Base-by-base conservation (phyloP, 371 early-diverging fungal genomes). In the Mortierella sp. region DNA sequence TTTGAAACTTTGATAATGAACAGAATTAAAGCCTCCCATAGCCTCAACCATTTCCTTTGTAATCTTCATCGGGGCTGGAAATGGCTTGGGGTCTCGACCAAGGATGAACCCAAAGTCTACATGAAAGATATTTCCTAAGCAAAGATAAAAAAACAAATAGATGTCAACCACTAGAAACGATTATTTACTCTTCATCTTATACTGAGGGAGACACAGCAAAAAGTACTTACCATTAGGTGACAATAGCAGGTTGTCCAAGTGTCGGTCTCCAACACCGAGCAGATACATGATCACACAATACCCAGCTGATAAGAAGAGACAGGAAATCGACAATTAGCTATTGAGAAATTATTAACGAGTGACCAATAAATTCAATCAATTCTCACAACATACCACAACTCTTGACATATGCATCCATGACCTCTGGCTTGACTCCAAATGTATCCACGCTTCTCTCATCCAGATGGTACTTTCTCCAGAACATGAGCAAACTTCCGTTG, bases 21-120 rank as follows among this genome's bases (percentile, higher is more conserved):
- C 88, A 2, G 95, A 93, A 55, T 89, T 86, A 29, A 94, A 90
- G 13, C 98, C 98, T 49, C 98, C 98, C 98, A 99, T 97, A 0
- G 95, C 96, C 73, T 99, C 99, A 29, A 98, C 96, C 98, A 99
- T 99, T 85, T 99, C 99, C 80, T 96, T 97, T 76, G 96, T 96
- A 32, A 99, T 91, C 79, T 98, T 98, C 98, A 99, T 98, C 0
- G 99, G 98, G 13, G 98, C 97, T 37, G 98, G 98, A 86, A 98
- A 98, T 10, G 98, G 98, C 77, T 99, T 99, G 0, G 99, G 99
- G 80, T 99, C 99, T 61, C 97, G 88, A 2, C 99, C 99, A 3
- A 99, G 90, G 45, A 99, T 96, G 83, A 95, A 99, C 12, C 98
- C 97, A 90, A 97, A 99, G 83, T 99, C 99, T 40, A 99, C 94